Conservation (phyloP, 352 stramenopile genomes). For the Globisporangium emineosum region DNA sequence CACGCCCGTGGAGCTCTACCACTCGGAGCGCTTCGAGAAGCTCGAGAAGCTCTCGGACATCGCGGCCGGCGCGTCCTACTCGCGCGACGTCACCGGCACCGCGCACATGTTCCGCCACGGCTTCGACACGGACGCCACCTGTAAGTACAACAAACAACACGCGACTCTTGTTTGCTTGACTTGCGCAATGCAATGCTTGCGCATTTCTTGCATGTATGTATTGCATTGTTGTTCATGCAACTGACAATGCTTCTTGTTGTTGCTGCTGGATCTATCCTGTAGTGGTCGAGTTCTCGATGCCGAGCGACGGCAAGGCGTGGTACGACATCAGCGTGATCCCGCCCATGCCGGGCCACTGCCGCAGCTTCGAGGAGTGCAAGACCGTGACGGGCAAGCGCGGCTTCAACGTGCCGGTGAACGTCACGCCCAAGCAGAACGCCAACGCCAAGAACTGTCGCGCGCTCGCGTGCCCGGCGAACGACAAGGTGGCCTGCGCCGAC, state of each 20-base stretch:
- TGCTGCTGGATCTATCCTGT: constrained; percentile 11
- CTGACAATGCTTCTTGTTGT: constrained; percentile 6
- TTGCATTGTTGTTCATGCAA: background rate
- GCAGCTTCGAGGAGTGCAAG: constrained; percentile 39
- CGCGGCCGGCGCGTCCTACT: constrained; percentile 14
- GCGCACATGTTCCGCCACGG: constrained; percentile 56
- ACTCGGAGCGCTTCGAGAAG: constrained; percentile 30
- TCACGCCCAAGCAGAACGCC: constrained; percentile 29
- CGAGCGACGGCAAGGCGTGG: constrained; percentile 27
- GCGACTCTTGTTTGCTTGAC: background rate
- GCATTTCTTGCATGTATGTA: background rate
- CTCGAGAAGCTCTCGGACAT: constrained; percentile 24
- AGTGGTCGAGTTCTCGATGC: constrained; percentile 27
- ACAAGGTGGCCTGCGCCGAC: constrained; percentile 32
- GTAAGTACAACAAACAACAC: constrained; percentile 18
- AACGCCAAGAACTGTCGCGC: constrained; percentile 27
- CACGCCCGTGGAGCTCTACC: constrained; percentile 32
- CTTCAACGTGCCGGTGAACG: constrained; percentile 51
- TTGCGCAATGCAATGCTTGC: background rate
- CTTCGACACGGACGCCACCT: constrained; percentile 29
- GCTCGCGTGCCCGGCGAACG: constrained; percentile 31
- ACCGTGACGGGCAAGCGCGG: constrained; percentile 42
- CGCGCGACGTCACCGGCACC: constrained; percentile 20
- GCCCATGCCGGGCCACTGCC: constrained; percentile 43
- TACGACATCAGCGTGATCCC: constrained; percentile 69